A percentile compares a stretch with the other conserved stretches of the same genome.
These are phyloP conservation scores for Stipa capillata DNA, from an alignment of 176 grass and related monocot species.

Conservation along the genomic window DNA sequence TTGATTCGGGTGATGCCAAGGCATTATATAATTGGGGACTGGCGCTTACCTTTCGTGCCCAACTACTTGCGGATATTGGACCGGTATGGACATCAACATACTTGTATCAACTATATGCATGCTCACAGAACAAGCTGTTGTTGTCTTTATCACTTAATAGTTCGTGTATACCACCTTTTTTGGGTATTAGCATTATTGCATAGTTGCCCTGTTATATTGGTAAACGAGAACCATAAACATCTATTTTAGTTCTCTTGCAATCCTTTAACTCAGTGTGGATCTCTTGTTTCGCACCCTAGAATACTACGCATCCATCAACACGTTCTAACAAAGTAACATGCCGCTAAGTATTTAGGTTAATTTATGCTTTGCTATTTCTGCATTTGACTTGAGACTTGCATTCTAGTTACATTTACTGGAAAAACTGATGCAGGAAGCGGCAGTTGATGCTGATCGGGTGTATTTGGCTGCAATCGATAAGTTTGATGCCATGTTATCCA, in stretches of 20 bases:
- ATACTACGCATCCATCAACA: not conserved
- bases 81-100: conserved; percentile 45
- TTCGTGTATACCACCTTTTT: not conserved
- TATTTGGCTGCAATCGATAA: conserved; percentile 93
- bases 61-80: conserved; percentile 91
- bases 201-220: not conserved
- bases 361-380: not conserved
- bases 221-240: not conserved
- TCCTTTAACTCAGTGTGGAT: not conserved
- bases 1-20: conserved; percentile 67
- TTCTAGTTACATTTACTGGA: not conserved
- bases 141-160: not conserved
- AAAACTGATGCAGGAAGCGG: conserved; percentile 62
- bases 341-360: not conserved
- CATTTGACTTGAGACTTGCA: not conserved
- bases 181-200: not conserved
- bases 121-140: not conserved
- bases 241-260: not conserved
- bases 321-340: not conserved
- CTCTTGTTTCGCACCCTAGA: not conserved
- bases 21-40: conserved; percentile 90
- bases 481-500: conserved; percentile 84
- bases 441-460: conserved; percentile 70
- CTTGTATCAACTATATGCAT: not conserved
- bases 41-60: conserved; percentile 67